phyloP scores from a whole-genome alignment of 2,329 filamentous ascomycete genomes.

The Fusarium caatingaense region DNA sequence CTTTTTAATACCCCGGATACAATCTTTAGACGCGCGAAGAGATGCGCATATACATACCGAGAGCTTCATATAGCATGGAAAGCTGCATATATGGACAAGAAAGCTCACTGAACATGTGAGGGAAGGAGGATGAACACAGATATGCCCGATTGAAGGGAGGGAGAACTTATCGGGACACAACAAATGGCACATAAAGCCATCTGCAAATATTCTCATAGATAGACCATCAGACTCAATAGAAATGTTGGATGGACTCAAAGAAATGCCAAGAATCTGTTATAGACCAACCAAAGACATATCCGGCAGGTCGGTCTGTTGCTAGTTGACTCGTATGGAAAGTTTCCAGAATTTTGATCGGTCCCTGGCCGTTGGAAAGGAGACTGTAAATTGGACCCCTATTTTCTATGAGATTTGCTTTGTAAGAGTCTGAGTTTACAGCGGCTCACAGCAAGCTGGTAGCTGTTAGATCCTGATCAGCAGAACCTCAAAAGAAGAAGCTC shows the following conservation, averaged over 20 bases:
- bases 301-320: neutral
- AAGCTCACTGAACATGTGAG: conserved; percentile 15
- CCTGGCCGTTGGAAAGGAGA: conserved; percentile 30
- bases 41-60: conserved; percentile 23
- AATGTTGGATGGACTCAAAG: conserved; percentile 11
- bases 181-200: conserved; percentile 18
- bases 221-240: conserved; percentile 30
- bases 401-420: neutral
- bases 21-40: conserved; percentile 17
- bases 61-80: conserved; percentile 30
- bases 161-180: conserved; percentile 21
- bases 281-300: neutral
- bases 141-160: conserved; percentile 39
- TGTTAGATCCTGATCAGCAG: neutral
- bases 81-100: conserved; percentile 14
- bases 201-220: conserved; percentile 20
- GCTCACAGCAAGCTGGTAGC: neutral
- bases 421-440: neutral
- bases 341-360: neutral
- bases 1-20: conserved; percentile 44
- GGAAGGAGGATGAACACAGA: conserved; percentile 28
- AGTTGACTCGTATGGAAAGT: neutral
- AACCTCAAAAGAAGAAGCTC: neutral
- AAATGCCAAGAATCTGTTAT: neutral
- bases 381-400: conserved; percentile 42